These are phyloP conservation scores for Globisporangium sylvaticum DNA, from an alignment of 352 stramenopile genomes.

Conservation along the genomic window DNA sequence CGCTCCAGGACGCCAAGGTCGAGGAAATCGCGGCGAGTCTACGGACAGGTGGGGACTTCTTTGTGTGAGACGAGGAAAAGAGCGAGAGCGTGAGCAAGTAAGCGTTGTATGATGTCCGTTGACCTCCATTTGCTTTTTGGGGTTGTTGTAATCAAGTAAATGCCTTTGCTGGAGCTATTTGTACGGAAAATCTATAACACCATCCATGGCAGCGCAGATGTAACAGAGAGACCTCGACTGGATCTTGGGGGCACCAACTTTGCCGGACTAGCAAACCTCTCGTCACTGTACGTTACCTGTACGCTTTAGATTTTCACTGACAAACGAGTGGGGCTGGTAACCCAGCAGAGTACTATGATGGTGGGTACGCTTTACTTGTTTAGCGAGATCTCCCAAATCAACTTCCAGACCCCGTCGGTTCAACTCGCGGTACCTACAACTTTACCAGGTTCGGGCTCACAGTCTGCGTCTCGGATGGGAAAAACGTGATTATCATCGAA, in stretches of 20 bases:
- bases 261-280: background rate
- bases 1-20: slow-evolving; percentile 30
- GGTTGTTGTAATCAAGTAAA: background rate
- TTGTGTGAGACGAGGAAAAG: slow-evolving; percentile 7
- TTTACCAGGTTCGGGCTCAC: too few relatives aligned
- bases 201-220: background rate
- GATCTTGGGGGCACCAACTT: background rate
- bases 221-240: background rate
- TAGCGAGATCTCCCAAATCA: too few relatives aligned
- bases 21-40: slow-evolving; percentile 26
- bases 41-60: slow-evolving; percentile 19
- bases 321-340: too few relatives aligned
- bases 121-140: background rate
- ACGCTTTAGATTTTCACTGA: background rate
- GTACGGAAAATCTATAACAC: too few relatives aligned
- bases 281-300: background rate
- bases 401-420: too few relatives aligned
- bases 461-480: too few relatives aligned
- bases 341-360: too few relatives aligned
- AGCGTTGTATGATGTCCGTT: background rate
- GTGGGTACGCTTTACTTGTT: too few relatives aligned
- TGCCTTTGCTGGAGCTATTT: background rate
- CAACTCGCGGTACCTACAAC: too few relatives aligned
- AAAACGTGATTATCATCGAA: too few relatives aligned
- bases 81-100: background rate